phyloP scores from a whole-genome alignment of 169 alveolate genomes.

The Plasmodium blacklocki region DNA sequence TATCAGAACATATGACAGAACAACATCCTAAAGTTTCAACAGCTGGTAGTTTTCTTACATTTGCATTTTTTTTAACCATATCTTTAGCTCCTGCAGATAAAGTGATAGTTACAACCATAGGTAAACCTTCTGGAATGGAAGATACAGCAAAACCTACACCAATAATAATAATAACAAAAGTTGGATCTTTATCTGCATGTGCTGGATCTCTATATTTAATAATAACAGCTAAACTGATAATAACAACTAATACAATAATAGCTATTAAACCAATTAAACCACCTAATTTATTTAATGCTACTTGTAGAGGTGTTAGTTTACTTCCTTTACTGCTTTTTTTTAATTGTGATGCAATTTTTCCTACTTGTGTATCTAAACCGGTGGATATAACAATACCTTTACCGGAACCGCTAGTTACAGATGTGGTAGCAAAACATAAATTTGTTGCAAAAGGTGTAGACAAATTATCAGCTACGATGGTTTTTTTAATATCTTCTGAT shows the following conservation, averaged over 20 bases:
- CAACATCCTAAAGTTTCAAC: slow-evolving; percentile 99
- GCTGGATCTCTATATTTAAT: slow-evolving; percentile 96
- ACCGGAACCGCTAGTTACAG: slow-evolving; percentile 94
- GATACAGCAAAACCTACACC: slow-evolving; percentile 99
- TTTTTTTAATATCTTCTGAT: slow-evolving; percentile 90
- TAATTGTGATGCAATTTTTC: slow-evolving; percentile 95
- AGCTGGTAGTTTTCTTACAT: slow-evolving; percentile 96
- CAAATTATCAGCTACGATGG: slow-evolving; percentile 82
- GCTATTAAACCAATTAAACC: slow-evolving; percentile 93
- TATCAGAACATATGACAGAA: slow-evolving; percentile 98
- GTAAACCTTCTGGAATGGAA: slow-evolving; percentile 99
- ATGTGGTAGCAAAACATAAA: slow-evolving; percentile 94
- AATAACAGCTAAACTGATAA: slow-evolving; percentile 72
- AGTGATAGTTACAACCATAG: slow-evolving; percentile 98
- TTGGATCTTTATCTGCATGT: slow-evolving; percentile 87
- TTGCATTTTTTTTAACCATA: slow-evolving; percentile 97
- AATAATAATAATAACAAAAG: slow-evolving; percentile 78
- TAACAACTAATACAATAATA: slow-evolving; percentile 88
- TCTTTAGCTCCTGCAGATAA: slow-evolving; percentile 97
- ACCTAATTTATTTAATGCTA: slow-evolving; percentile 96
- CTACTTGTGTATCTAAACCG: slow-evolving; percentile 95
- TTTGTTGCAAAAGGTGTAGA: slow-evolving; percentile 90
- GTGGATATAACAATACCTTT: slow-evolving; percentile 93
- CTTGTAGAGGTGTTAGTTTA: slow-evolving; percentile 94
- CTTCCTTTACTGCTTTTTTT: slow-evolving; percentile 87